phyloP scores from a whole-genome alignment of 345 rosid species.

The Eucalyptus tenuipes region DNA sequence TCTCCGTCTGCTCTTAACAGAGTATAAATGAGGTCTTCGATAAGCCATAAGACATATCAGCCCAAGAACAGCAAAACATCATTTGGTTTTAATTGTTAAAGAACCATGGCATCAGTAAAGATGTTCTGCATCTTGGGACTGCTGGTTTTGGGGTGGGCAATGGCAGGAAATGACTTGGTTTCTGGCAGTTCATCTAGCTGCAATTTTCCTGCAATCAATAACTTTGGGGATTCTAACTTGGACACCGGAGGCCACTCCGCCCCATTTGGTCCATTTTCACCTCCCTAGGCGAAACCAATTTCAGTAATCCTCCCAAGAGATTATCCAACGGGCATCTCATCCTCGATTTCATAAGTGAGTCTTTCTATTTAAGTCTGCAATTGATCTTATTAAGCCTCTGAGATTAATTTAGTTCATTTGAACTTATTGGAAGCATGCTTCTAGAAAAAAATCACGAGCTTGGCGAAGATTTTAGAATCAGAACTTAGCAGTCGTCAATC shows the following conservation, averaged over 20 bases:
- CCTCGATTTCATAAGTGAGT: too few species aligned
- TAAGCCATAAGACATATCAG: background rate
- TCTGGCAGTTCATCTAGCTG: background rate
- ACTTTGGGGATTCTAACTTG: conserved; percentile 76
- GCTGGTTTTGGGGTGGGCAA: background rate
- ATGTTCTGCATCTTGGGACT: background rate
- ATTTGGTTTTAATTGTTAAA: background rate
- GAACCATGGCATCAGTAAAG: background rate
- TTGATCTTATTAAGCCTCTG: too few species aligned
- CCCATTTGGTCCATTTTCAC: conserved; percentile 15
- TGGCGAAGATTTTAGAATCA: too few species aligned
- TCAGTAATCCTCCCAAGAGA: too few species aligned
- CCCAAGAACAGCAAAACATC: background rate
- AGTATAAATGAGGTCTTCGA: background rate
- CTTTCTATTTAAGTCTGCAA: too few species aligned
- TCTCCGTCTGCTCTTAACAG: background rate
- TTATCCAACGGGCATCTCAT: too few species aligned
- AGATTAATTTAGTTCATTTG: too few species aligned
- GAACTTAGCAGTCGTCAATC: too few species aligned
- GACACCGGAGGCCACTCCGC: conserved; percentile 55
- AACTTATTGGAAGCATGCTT: too few species aligned
- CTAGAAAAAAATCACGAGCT: too few species aligned
- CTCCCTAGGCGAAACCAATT: conserved; percentile 39
- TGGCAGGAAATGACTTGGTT: background rate
- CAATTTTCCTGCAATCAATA: conserved; percentile 3